Conservation (phyloP, 805 yeast species). For the Yarrowia porcina region DNA sequence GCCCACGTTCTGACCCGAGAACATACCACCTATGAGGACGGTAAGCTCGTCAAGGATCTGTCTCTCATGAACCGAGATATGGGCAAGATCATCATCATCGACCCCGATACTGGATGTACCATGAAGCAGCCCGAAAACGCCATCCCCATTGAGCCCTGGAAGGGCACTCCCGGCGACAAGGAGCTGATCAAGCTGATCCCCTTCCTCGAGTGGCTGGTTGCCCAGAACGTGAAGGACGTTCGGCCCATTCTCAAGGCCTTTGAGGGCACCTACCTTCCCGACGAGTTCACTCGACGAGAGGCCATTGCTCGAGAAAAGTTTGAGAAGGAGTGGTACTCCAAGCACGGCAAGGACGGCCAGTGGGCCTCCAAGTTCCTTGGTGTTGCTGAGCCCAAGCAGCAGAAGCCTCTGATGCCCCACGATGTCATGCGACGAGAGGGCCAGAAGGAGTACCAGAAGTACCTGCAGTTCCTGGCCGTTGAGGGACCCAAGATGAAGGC, state of each 20-base stretch:
- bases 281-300: slow-evolving; percentile 80
- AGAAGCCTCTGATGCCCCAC: slow-evolving; percentile 72
- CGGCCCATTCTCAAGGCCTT: slow-evolving; percentile 81
- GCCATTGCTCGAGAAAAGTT: slow-evolving; percentile 64
- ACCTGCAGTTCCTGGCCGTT: slow-evolving; percentile 79
- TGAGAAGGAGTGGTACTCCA: slow-evolving; percentile 44
- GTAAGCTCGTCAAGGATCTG: slow-evolving; percentile 84
- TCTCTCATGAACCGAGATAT: slow-evolving; percentile 87
- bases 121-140: slow-evolving; percentile 92
- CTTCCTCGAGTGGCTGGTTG: slow-evolving; percentile 88
- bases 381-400: slow-evolving; percentile 48
- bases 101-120: slow-evolving; percentile 67
- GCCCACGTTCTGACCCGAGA: slow-evolving; percentile 86
- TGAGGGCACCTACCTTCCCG: slow-evolving; percentile 63
- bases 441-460: slow-evolving; percentile 78
- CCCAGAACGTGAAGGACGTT: slow-evolving; percentile 80
- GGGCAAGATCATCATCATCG: slow-evolving; percentile 73
- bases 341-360: slow-evolving; percentile 44
- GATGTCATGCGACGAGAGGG: slow-evolving; percentile 90
- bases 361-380: slow-evolving; percentile 66
- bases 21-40: slow-evolving; percentile 85
- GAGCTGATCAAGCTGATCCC: slow-evolving; percentile 77
- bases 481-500: slow-evolving; percentile 59
- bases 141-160: slow-evolving; percentile 81
- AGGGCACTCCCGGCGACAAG: slow-evolving; percentile 76